Base-by-base conservation (phyloP, 495 filamentous ascomycete genomes). In the Niebla homalea region DNA sequence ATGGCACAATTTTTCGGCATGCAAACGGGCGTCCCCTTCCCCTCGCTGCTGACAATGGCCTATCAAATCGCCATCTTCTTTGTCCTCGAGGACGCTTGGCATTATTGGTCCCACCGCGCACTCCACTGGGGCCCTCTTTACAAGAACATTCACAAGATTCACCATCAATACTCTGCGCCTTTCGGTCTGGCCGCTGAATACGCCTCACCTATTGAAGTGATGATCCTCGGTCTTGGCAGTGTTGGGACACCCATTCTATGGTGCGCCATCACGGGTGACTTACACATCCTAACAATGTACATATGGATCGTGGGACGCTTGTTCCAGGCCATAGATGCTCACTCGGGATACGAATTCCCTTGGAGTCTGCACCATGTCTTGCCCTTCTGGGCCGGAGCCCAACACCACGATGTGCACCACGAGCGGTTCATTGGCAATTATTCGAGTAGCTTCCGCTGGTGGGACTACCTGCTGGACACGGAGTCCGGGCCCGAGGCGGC, bases 381-480 rank as follows among this genome's bases (percentile, higher is more conserved):
- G 16, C 92, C 92, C 14, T 94, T 97, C 77, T 98, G 93, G 93
- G 92, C 90, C 12, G 92, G 92, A 56, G 92, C 92, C 32, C 82
- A 94, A 52, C 89, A 96, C 70, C 92, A 98, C 67, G 92, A 98
- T 62, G 71, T 86, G 23, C 92, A 98, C 67, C 92, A 98, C 67
- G 92, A 98, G 73, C 79, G 83, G 53, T 98, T 98, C 73, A 86
- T 97, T 58, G 92, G 92, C 48, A 98, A 98, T 71, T 98, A 95
- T 65, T 75, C 90, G 21, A 94, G 88, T 64, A 93, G 87, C 71
- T 98, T 98, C 78, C 78, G 93, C 61, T 98, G 93, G 93, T 97
- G 93, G 92, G 92, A 98, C 67, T 92, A 84, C 64, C 55, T 84
- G 54, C 76, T 96, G 49, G 89, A 96, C 66, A 98, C 92, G 46